phyloP scores from a whole-genome alignment of 2,329 filamentous ascomycete genomes.

The Ceratocystis harringtonii region DNA sequence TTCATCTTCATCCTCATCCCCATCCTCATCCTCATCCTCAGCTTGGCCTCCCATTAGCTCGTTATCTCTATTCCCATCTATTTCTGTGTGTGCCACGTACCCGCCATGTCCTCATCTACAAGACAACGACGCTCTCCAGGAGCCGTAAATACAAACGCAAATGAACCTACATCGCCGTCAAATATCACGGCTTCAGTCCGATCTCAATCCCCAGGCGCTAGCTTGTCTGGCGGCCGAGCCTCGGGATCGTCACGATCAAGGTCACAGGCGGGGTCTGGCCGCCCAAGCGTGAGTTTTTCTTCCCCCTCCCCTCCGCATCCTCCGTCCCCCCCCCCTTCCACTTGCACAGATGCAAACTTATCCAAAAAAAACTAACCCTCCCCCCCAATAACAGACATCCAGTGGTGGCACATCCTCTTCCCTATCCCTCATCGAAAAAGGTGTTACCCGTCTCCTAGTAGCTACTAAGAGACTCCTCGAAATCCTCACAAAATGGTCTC shows the following conservation, averaged over 20 bases:
- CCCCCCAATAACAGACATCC: conserved; percentile 28
- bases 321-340: not conserved
- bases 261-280: conserved; percentile 23
- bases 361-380: not conserved
- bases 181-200: conserved; percentile 34
- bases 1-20: no score
- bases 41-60: not conserved
- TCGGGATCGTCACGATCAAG: conserved; percentile 43
- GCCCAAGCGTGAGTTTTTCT: conserved; percentile 40
- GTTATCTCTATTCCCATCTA: not conserved
- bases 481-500: conserved; percentile 95
- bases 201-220: conserved; percentile 44
- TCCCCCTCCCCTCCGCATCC: not conserved
- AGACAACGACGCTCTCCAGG: conserved; percentile 49
- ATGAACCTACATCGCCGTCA: conserved; percentile 37
- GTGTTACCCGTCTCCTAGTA: conserved; percentile 90
- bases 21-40: not conserved
- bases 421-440: conserved; percentile 96
- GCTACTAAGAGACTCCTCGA: conserved; percentile 96
- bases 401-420: conserved; percentile 48
- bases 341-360: not conserved
- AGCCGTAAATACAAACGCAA: conserved; percentile 24
- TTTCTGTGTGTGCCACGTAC: not conserved
- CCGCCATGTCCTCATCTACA: conserved; percentile 19
- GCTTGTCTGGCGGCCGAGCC: conserved; percentile 47